Evolutionary conservation across 129 eudicot genomes (phyloP), one percentile per base, ranked within the genome.

Genomic region (Silybum marianum): DNA sequence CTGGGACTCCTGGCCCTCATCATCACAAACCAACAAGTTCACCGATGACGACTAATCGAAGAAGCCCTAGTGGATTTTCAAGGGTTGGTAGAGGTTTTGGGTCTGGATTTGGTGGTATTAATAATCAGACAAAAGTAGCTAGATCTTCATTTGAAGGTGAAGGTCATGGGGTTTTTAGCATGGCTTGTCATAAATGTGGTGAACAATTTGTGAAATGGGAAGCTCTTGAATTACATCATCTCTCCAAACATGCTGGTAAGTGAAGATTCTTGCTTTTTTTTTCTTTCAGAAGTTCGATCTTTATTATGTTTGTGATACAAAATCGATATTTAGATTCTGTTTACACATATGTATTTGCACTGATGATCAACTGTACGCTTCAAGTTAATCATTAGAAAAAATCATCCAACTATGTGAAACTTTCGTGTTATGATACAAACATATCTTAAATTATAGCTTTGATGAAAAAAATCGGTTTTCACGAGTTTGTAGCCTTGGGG

Each of bases 181-280:
- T 85, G 75, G 82, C 85, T 65, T 91, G 98, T 76, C 92, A 89
- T 82, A 89, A 90, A 73, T 95, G 98, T 82, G 92, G 94, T 12
- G 97, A 90, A 69, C 88, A 81, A 48, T 95, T 95, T 82, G 86
- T 82, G 63, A 93, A 78, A 80, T 92, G 93, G 92, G 94, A 89
- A 82, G 92, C 87, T 80, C 87, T 87, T 82, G 98, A 94, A 87
- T 83, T 80, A 30, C 98, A 95, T 86, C 94, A 92, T 69, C 98
- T 92, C 80, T 90, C 96, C 69, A 89, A 88, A 78, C 98, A 95
- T 86, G 97, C 97, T 12, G 98, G 98, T 95, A 85, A 65, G 74
- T 2, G 14, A 26, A 12, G 22, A 24, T 68, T 39, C 81, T 23
- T 81, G 16, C n/a, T 54, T 12, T 67, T 54, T 12, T 67, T 74